Evolutionary conservation across 2,329 filamentous ascomycete genomes (phyloP).

Genomic region (Clonostachys solani): DNA sequence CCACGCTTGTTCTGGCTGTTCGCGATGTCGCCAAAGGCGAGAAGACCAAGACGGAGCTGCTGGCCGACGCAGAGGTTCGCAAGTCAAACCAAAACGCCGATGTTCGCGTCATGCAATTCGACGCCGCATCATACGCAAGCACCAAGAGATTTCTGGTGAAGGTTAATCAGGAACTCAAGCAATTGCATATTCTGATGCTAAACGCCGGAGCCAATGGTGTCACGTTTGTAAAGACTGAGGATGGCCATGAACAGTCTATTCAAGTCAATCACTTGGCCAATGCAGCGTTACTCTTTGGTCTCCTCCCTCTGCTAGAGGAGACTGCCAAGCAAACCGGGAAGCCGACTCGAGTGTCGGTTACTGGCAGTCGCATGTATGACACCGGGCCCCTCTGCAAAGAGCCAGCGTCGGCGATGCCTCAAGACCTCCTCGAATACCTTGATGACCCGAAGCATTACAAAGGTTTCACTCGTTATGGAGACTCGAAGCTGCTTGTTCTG

Average conservation of each 20-base stretch:
- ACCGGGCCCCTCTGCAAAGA: background rate
- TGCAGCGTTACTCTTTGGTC: background rate
- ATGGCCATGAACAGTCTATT: background rate
- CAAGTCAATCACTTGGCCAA: background rate
- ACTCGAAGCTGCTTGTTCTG: conserved; percentile 1
- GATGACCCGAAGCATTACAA: background rate
- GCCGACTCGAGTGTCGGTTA: background rate
- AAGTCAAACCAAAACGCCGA: background rate
- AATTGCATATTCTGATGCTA: conserved; percentile 33
- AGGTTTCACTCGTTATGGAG: conserved; percentile 3
- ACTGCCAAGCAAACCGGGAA: background rate
- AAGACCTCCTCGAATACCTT: background rate
- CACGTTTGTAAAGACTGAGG: background rate
- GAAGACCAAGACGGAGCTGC: conserved; percentile 25
- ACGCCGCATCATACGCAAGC: background rate
- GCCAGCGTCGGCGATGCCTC: background rate
- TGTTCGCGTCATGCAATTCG: background rate
- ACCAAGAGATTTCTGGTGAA: conserved; percentile 7
- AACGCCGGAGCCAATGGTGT: conserved; percentile 17
- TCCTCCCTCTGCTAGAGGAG: background rate
- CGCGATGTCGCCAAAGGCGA: conserved; percentile 20
- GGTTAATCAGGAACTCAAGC: conserved; percentile 18
- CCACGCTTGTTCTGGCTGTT: conserved; percentile 27
- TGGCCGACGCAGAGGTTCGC: conserved; percentile 2
- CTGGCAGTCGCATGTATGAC: background rate